These are phyloP conservation scores for Melaleuca alternifolia DNA, from an alignment of 345 rosid species.

Conservation along the genomic window DNA sequence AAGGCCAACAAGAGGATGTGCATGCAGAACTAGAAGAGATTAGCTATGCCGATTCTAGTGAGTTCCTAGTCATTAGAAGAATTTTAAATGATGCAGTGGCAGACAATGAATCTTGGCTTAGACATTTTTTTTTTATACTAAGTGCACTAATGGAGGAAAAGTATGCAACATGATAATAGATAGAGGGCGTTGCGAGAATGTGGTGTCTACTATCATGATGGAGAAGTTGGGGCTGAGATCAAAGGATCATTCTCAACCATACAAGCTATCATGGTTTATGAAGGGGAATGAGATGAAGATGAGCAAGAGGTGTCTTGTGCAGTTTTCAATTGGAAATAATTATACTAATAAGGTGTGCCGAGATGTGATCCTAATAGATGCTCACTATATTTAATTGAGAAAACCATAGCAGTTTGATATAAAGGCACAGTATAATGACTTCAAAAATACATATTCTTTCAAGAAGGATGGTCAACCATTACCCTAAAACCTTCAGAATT, in stretches of 20 bases:
- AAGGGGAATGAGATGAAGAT: not conserved
- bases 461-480: too few species aligned
- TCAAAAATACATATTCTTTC: not conserved
- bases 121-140: not conserved
- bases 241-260: not conserved
- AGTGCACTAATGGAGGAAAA: not conserved
- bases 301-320: not conserved
- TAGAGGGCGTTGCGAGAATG: not conserved
- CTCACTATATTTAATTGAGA: not conserved
- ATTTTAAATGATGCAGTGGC: not conserved
- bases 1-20: not conserved
- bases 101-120: not conserved
- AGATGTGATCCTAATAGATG: not conserved
- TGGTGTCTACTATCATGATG: not conserved
- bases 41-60: not conserved
- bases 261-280: slow-evolving; percentile 1
- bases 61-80: not conserved
- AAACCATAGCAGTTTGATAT: not conserved
- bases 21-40: not conserved
- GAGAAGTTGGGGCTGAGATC: not conserved
- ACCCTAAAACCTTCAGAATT: not conserved
- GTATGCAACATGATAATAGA: not conserved
- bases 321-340: not conserved
- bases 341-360: not conserved
- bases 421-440: not conserved